These are phyloP conservation scores for Hanseniaspora lindneri DNA, from an alignment of 805 yeast species.

Conservation along the genomic window DNA sequence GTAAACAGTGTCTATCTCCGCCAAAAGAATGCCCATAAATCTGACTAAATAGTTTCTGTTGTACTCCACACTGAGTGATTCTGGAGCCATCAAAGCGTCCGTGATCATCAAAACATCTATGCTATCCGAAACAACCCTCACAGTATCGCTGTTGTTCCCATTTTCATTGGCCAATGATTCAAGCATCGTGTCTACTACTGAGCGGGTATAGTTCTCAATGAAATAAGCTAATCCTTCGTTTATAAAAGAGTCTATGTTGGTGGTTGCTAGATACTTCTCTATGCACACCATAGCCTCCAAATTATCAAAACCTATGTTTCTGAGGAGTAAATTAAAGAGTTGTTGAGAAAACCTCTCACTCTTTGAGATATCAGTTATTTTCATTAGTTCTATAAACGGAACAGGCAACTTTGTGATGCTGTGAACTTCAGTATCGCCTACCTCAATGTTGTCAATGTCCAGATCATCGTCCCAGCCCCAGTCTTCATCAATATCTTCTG, in stretches of 20 bases:
- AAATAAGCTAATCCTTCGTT: too few relatives aligned
- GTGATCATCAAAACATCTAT: too few relatives aligned
- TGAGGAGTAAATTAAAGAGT: neutral
- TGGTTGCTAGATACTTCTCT: neutral
- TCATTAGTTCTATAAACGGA: neutral
- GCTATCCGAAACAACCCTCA: too few relatives aligned
- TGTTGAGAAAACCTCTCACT: neutral
- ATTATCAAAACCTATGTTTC: neutral
- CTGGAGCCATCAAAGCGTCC: too few relatives aligned
- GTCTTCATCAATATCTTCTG: slow-evolving; percentile 11
- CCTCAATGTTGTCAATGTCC: neutral
- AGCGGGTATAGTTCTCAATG: too few relatives aligned
- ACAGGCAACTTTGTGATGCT: neutral
- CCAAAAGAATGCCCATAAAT: neutral
- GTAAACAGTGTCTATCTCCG: neutral
- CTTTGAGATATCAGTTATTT: neutral
- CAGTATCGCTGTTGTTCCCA: too few relatives aligned
- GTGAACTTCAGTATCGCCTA: too few relatives aligned
- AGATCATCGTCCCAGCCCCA: slow-evolving; percentile 15
- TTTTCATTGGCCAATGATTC: too few relatives aligned
- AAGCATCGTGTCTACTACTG: too few relatives aligned
- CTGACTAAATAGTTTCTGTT: neutral
- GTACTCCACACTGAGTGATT: neutral
- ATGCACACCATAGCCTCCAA: neutral
- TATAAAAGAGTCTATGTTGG: too few relatives aligned